Evolutionary conservation across 2,329 filamentous ascomycete species (phyloP).

Genomic region (Phialophora macrospora): DNA sequence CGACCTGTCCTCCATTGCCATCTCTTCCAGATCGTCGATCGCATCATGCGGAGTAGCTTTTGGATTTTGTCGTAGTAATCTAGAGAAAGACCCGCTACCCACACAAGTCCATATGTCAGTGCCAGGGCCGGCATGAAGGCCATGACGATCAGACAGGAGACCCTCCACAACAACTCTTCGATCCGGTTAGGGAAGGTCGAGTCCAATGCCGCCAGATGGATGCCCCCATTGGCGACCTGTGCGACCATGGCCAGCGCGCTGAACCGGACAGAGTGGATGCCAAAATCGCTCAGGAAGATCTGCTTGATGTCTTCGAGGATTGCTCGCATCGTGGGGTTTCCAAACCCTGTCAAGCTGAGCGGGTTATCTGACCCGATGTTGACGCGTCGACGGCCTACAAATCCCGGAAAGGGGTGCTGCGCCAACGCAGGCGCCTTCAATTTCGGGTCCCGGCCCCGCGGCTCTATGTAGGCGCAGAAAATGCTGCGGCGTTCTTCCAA

Average conservation of each 20-base stretch:
- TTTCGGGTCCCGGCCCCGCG: too few relatives aligned
- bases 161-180: neutral
- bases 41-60: too few relatives aligned
- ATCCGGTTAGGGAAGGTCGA: too few relatives aligned
- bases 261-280: neutral
- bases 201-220: neutral
- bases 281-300: neutral
- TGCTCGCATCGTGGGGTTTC: neutral
- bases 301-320: neutral
- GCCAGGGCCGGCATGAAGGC: too few relatives aligned
- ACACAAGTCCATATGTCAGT: too few relatives aligned
- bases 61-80: too few relatives aligned
- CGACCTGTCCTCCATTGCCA: too few relatives aligned
- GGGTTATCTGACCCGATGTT: neutral
- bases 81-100: too few relatives aligned
- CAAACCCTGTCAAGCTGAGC: neutral
- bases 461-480: too few relatives aligned
- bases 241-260: neutral
- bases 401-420: neutral
- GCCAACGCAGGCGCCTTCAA: too few relatives aligned
- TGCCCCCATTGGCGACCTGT: neutral
- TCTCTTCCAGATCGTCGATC: too few relatives aligned
- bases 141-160: neutral
- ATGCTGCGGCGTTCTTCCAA: too few relatives aligned
- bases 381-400: neutral